These are phyloP conservation scores for Heliamphora exappendiculata DNA, from an alignment of 148 eudicot species.

Conservation along the genomic window DNA sequence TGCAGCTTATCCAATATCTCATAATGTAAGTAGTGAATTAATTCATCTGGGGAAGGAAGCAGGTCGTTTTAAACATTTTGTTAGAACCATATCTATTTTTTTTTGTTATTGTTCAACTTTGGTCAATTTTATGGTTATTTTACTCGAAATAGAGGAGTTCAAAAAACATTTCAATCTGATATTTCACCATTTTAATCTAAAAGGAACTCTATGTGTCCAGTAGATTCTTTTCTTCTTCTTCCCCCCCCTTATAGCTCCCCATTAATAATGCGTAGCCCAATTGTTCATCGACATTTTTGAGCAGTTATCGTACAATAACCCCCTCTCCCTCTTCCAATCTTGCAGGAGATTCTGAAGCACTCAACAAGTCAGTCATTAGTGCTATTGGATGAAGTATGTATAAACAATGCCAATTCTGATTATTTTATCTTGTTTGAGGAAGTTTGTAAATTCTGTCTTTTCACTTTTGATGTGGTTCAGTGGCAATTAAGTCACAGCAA, in stretches of 20 bases:
- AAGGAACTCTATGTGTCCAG: not conserved
- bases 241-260: not conserved
- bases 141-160: not conserved
- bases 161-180: not conserved
- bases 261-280: not conserved
- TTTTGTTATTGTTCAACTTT: not conserved
- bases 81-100: not conserved
- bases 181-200: not conserved
- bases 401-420: not conserved
- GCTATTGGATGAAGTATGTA: conserved; percentile 89
- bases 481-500: not conserved
- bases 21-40: not conserved
- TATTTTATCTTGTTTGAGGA: not conserved
- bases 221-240: not conserved
- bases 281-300: not conserved
- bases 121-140: not conserved
- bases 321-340: conserved; percentile 11
- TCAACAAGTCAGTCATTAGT: conserved; percentile 76
- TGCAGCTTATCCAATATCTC: not conserved
- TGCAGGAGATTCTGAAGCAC: conserved; percentile 70
- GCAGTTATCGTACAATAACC: conserved; percentile 12
- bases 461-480: not conserved
- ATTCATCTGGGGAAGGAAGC: not conserved
- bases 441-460: not conserved
- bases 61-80: not conserved